Evolutionary conservation across 805 yeast genomes (phyloP), one percentile per base, ranked within the genome.

Genomic region (Sugiyamaella chiloensis): DNA sequence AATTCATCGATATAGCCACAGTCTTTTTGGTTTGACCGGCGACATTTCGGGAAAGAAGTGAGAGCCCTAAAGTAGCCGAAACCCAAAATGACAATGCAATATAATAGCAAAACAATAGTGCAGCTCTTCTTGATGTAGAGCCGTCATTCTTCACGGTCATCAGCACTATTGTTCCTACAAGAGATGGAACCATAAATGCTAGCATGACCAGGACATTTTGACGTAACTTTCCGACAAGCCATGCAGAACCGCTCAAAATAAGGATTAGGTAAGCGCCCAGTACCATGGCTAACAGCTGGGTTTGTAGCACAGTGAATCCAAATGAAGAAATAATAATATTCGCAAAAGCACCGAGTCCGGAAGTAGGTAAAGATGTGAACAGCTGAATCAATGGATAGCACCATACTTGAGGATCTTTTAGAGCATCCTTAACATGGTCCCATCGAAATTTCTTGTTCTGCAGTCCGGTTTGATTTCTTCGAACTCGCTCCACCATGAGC

Each of bases 21-120:
- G 80, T 70, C 56, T 82, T 79, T 63, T 85, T 86, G 8, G 90
- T 83, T 52, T 78, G 75, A 11, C 91, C 91, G 1, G 88, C 80
- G 31, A 81, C 75, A 60, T 84, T 74, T 2, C 77, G 66, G 29
- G 29, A 26, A 7, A 26, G 11, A 26, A 26, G 29, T 8, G 29
- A 26, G 9, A 26, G 11, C 12, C 62, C 60, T 23, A 60, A 40
- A 11, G 55, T 56, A 21, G 60, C 51, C 12, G 59, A 46, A 14
- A 62, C 62, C 57, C 62, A 61, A 50, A 55, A 62, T 2, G 63
- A 60, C 24, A 57, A 49, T 7, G 60, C 51, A 21, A 66, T 37
- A 45, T 65, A 66, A 42, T 64, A 60, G 46, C 65, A 61, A 50
- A 63, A 59, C 9, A 66, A 51, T 24, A 63, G 50, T 6, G 55